Conservation (phyloP, 306 rosid species). For the Cicer yamashitae region DNA sequence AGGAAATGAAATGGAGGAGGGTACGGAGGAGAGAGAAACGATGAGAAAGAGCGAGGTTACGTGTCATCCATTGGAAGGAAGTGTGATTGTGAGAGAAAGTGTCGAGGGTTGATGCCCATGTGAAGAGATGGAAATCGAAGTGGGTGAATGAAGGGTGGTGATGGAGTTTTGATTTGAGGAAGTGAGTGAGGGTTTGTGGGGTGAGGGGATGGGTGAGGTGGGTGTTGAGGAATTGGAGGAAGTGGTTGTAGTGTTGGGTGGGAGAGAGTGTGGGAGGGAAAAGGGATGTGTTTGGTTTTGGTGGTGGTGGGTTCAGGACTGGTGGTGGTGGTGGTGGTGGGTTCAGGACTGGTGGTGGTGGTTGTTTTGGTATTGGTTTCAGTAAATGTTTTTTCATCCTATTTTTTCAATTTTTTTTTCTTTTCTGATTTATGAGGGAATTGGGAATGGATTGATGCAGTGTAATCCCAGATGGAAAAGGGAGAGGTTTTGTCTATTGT, state of each 20-base stretch:
- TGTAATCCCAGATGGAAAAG: no score
- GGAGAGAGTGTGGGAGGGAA: constrained; percentile 58
- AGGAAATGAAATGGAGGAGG: constrained; percentile 62
- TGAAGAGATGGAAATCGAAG: constrained; percentile 82
- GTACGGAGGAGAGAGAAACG: constrained; percentile 61
- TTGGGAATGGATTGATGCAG: not conserved
- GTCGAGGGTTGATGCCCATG: constrained; percentile 79
- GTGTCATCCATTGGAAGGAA: constrained; percentile 81
- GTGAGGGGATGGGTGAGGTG: constrained; percentile 67
- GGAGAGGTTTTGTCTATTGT: no score
- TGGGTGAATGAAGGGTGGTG: constrained; percentile 77
- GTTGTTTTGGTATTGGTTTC: constrained; percentile 49
- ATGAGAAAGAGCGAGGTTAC: constrained; percentile 61
- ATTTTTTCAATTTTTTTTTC: constrained; percentile 34
- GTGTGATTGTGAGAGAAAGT: constrained; percentile 82
- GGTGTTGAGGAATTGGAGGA: constrained; percentile 64
- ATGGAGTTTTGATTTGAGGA: constrained; percentile 80
- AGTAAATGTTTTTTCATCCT: constrained; percentile 62
- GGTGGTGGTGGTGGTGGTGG: constrained; percentile 30
- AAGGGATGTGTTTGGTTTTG: constrained; percentile 38
- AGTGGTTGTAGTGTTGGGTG: constrained; percentile 54
- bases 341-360: constrained; percentile 54
- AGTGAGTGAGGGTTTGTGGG: constrained; percentile 66
- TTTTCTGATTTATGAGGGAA: not conserved
- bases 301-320: constrained; percentile 67